Base-by-base conservation (phyloP, 805 yeast species). In the Metschnikowia chrysomelidarum region DNA sequence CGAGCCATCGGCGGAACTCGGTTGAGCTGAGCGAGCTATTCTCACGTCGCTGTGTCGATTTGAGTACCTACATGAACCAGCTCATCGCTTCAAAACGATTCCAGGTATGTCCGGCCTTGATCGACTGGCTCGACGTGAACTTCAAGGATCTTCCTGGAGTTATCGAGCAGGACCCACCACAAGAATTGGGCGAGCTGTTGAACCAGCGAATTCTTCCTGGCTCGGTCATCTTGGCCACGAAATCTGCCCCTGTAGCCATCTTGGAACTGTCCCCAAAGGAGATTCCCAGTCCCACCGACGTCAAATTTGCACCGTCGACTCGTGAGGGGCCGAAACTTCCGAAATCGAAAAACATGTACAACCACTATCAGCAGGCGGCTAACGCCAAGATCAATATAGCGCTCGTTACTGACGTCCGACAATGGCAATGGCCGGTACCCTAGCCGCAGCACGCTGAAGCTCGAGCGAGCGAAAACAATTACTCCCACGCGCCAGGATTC, bases 61-160 rank as follows among this genome's bases (percentile, higher is more conserved):
- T 74, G 41, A 60, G 70, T 39, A 43, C 53, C 9, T 74, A 72
- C 50, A 54, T 74, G 27, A 53, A 57, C 30, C 47, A 56, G 25
- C 44, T 68, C 29, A 52, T 56, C 33, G 51, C 56, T 41, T 61
- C 56, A 32, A 49, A 53, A 30, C 44, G 53, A 16, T 60, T 51
- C 46, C 62, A 57, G 36, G 52, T 48, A 4, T 51, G 57, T 2
- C 42, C 54, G 3, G 47, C 49, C 4, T 41, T 65, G 39, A 40
- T 60, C 5, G 52, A 52, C 30, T 59, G 68, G 64, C 41, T 64
- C 19, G 57, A 53, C 24, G 41, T 44, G 2, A 33, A 34, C 2
- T 56, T 51, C 44, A 44, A 53, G 10, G 44, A 42, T n/a, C 46
- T 58, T 29, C 63, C 64, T 22, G 57, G 49, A 4, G 53, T 57